These are phyloP conservation scores for Ceratocystis ficicola DNA, from an alignment of 2,329 filamentous ascomycete genomes.

Conservation along the genomic window DNA sequence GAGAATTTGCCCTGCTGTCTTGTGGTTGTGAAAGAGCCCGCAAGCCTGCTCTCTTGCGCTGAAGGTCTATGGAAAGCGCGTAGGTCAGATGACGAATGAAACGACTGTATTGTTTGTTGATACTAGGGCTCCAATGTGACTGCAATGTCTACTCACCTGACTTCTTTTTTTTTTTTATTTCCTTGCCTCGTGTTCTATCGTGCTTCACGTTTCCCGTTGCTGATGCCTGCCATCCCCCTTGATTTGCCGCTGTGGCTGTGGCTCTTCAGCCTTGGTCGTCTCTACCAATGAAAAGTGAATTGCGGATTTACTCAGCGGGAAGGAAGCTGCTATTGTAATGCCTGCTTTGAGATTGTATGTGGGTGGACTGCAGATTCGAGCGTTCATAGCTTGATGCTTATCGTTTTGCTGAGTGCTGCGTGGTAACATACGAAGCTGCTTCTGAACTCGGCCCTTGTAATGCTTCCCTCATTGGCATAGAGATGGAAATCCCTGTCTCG, in stretches of 20 bases:
- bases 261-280: neutral
- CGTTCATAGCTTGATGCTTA: neutral
- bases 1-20: too few relatives aligned
- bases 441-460: neutral
- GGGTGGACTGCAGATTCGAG: neutral
- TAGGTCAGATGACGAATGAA: too few relatives aligned
- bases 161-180: neutral
- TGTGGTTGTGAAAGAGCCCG: too few relatives aligned
- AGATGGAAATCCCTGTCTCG: neutral
- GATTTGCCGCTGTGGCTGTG: neutral
- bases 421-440: neutral
- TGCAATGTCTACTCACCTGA: neutral
- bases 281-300: too few relatives aligned
- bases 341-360: neutral
- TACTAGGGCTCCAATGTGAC: neutral
- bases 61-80: too few relatives aligned
- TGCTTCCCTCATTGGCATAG: neutral
- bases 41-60: too few relatives aligned
- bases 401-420: neutral
- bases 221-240: neutral
- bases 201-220: neutral
- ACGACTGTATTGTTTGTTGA: neutral
- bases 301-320: neutral
- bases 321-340: constrained; percentile 3
- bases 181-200: neutral